Percentiles rank a stretch among this genome's conserved stretches.
Evolutionary conservation across 2,329 filamentous ascomycete genomes (phyloP).

Genomic region (Huntiella abstrusa): DNA sequence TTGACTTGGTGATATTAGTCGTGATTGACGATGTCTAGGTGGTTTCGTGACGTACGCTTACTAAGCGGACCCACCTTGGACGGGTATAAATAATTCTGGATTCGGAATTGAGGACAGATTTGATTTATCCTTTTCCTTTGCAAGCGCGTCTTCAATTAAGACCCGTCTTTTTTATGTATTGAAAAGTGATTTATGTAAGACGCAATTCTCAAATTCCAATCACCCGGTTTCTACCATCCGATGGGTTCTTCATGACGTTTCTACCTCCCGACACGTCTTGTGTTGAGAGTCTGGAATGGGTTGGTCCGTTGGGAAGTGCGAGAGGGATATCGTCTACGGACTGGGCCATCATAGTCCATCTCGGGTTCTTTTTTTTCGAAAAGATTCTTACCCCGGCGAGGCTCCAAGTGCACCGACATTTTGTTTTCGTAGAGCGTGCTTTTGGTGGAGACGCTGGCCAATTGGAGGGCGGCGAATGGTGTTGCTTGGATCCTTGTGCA

Average conservation of each 20-base stretch:
- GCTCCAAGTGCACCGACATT: conserved; percentile 25
- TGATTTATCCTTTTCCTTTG: no score
- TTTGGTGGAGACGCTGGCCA: not conserved
- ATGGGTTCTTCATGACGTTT: conserved; percentile 11
- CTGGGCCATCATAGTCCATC: conserved; percentile 26
- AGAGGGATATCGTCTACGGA: conserved; percentile 15
- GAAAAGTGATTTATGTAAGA: no score
- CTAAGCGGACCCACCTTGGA: no score
- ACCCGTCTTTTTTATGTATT: no score
- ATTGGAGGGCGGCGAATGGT: no score
- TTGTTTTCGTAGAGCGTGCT: not conserved
- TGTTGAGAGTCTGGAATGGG: conserved; percentile 5
- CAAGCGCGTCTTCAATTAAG: no score
- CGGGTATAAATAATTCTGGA: no score
- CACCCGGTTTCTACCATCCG: conserved; percentile 10
- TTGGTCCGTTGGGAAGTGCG: conserved; percentile 15
- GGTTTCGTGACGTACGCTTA: no score
- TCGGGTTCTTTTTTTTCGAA: conserved; percentile 15
- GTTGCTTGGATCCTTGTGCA: no score
- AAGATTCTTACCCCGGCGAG: conserved; percentile 20
- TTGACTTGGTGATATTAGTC: not conserved
- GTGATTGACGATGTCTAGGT: not conserved
- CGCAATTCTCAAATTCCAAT: no score
- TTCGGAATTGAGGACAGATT: no score
- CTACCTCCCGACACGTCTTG: conserved; percentile 8